phyloP scores from a whole-genome alignment of 129 eudicot genomes.

The Dittrichia graveolens region DNA sequence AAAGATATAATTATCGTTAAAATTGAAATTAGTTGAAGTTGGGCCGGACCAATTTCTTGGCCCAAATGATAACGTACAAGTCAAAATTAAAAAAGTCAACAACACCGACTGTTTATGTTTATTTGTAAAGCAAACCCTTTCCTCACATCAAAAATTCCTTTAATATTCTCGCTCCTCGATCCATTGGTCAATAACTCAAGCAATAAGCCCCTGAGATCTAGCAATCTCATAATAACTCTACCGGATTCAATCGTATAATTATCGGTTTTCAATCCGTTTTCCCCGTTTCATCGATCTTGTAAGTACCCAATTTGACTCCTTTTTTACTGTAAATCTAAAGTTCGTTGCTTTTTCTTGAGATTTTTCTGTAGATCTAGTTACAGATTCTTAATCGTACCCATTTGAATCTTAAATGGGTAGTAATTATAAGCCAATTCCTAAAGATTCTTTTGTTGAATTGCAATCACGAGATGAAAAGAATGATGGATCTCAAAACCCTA shows the following conservation, averaged over 20 bases:
- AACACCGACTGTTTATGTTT: conserved; percentile 18
- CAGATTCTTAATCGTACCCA: conserved; percentile 13
- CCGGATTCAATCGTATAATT: conserved; percentile 9
- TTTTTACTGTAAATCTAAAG: conserved; percentile 14
- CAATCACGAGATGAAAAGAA: conserved; percentile 43
- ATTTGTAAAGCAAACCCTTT: conserved; percentile 24
- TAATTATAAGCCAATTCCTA: conserved; percentile 56
- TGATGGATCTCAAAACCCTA: conserved; percentile 35
- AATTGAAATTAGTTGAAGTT: conserved; percentile 22
- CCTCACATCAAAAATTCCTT: conserved; percentile 2
- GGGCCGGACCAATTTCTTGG: conserved; percentile 21
- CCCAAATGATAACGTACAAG: conserved; percentile 33
- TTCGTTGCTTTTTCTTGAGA: not conserved
- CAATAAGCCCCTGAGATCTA: conserved; percentile 28
- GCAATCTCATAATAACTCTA: conserved; percentile 12
- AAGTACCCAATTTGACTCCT: conserved; percentile 16
- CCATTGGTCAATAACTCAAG: conserved; percentile 34
- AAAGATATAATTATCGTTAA: no score
- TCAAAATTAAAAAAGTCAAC: conserved; percentile 35
- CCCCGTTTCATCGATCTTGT: conserved; percentile 29
- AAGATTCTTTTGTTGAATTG: conserved; percentile 52
- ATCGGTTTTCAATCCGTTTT: conserved; percentile 8
- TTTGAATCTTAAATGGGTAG: conserved; percentile 41
- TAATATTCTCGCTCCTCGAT: conserved; percentile 23
- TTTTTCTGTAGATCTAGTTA: conserved; percentile 7